phyloP scores from a whole-genome alignment of 2,329 filamentous ascomycete genomes.

The Passalora sequoiae region DNA sequence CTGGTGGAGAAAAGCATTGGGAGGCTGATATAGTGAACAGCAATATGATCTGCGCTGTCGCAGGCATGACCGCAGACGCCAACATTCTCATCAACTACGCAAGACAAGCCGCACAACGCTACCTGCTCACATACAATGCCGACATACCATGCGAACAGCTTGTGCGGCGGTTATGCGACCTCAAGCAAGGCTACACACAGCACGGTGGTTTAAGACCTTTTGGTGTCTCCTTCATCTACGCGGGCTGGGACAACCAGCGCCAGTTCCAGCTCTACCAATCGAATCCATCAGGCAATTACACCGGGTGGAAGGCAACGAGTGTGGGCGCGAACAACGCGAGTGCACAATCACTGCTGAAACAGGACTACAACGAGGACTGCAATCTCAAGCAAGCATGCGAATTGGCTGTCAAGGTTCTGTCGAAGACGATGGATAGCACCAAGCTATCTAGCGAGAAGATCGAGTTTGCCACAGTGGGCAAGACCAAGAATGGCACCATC shows the following conservation, averaged over 20 bases:
- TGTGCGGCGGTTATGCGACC: constrained; percentile 89
- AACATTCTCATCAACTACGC: constrained; percentile 99
- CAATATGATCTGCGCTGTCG: constrained; percentile 99
- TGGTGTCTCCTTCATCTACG: constrained; percentile 98
- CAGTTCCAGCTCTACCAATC: constrained; percentile 99
- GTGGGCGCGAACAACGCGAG: constrained; percentile 97
- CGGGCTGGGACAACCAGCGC: constrained; percentile 90
- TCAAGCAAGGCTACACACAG: constrained; percentile 99
- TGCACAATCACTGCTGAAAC: constrained; percentile 93
- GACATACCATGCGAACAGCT: constrained; percentile 99
- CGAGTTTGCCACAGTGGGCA: constrained; percentile 96
- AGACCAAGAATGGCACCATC: constrained; percentile 90
- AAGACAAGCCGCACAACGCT: constrained; percentile 90
- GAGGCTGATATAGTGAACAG: constrained; percentile 44
- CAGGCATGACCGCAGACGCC: constrained; percentile 97
- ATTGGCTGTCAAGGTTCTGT: constrained; percentile 96
- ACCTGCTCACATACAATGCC: constrained; percentile 99
- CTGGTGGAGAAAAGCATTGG: background rate
- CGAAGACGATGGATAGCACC: constrained; percentile 99
- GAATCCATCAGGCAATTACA: constrained; percentile 98
- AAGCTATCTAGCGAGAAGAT: constrained; percentile 99
- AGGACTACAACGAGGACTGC: constrained; percentile 99
- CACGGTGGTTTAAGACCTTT: constrained; percentile 97
- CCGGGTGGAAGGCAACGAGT: constrained; percentile 97
- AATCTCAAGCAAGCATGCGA: constrained; percentile 92